Evolutionary conservation across 2,329 filamentous ascomycete species (phyloP), one percentile per base, ranked within the genome.

Genomic region (Aspergillus flavus): DNA sequence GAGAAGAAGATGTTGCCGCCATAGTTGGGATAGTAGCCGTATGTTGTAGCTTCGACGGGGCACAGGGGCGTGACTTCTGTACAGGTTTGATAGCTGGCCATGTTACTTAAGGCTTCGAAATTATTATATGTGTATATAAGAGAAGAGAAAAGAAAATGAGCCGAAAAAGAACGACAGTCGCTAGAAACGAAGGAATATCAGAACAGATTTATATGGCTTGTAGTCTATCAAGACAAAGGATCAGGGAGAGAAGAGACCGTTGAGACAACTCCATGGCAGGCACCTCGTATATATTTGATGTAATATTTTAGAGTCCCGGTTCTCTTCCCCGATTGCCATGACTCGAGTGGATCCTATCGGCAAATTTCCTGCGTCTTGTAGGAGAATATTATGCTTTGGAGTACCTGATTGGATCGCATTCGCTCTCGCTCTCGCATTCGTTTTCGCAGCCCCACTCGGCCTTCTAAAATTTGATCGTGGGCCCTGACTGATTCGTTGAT

Each of bases 21-120:
- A 0, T 85, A 73, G 43, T 75, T 80, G 0, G 86, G 86, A 39
- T 82, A 78, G 72, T 88, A 88, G 30, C 83, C 81, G 66, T 87
- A 85, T 19, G 82, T 79, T 2, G 82, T 84, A 1, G 75, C 77
- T 59, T 81, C 72, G 21, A 85, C 77, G 0, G 82, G 77, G 63
- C 84, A 85, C 23, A 61, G 11, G 3, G 71, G 70, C 39, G 72
- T 74, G 55, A 78, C 75, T n/a, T 79, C 65, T 1, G 67, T 69
- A 62, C 80, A 82, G 16, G 72, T 68, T 12, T 57, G 32, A 61
- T 69, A 70, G 57, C 70, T 68, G 45, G 70, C 63, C 62, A 68
- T 71, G 43, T 56, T 58, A 14, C 21, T 34, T 57, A 30, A n/a
- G 32, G n/a, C 5, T 26, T 36, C 3, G 1, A 26, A 23, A 32